A percentile compares a stretch with the other conserved stretches of the same genome.
These are phyloP conservation scores for Lepraria neglecta DNA, from an alignment of 495 filamentous ascomycete species.

Conservation along the genomic window DNA sequence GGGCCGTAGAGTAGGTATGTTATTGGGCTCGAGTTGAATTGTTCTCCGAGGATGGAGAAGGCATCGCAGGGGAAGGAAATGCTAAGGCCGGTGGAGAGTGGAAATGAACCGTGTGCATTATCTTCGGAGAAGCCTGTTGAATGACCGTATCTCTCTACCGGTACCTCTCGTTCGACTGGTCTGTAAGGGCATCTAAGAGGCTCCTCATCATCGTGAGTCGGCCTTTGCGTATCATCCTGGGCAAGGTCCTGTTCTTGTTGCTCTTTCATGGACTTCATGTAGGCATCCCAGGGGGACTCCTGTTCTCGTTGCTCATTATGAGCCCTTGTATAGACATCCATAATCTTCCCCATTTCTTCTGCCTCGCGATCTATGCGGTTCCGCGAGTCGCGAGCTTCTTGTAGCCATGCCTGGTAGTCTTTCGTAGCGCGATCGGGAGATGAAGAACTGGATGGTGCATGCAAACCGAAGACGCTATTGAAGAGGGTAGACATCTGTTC, in stretches of 20 bases:
- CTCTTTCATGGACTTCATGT: constrained; percentile 11
- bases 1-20: constrained; percentile 41
- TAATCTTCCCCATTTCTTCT: constrained; percentile 15
- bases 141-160: not conserved
- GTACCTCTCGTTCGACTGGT: constrained; percentile 15
- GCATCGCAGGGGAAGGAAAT: not conserved
- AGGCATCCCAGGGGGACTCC: constrained; percentile 1
- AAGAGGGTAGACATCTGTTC: constrained; percentile 51
- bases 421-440: constrained; percentile 6
- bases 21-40: constrained; percentile 32
- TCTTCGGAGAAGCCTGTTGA: not conserved
- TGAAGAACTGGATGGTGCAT: constrained; percentile 35
- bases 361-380: constrained; percentile 12
- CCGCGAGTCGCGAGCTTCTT: constrained; percentile 14
- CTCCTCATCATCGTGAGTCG: not conserved
- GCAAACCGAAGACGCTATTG: constrained; percentile 46
- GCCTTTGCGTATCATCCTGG: not conserved
- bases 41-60: constrained; percentile 4
- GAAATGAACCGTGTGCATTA: not conserved
- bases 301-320: constrained; percentile 7
- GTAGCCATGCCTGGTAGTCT: constrained; percentile 17
- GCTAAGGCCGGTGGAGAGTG: not conserved
- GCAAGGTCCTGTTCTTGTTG: not conserved
- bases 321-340: constrained; percentile 17
- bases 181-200: constrained; percentile 19